phyloP scores from a whole-genome alignment of 768 basidiomycete species.

The Suillus ampliporus region DNA sequence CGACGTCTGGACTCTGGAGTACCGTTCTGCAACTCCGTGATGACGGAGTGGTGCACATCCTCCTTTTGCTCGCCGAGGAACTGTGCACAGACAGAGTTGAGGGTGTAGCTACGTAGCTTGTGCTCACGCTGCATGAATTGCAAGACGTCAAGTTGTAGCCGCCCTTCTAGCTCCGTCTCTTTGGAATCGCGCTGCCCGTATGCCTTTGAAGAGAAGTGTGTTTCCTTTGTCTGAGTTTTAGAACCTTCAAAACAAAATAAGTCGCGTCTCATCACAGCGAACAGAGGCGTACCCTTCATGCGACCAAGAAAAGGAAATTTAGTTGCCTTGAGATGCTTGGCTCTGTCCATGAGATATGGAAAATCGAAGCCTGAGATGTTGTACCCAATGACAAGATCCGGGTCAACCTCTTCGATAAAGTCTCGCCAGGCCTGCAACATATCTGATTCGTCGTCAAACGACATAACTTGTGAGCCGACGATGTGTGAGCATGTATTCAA shows the following conservation, averaged over 20 bases:
- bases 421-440: constrained; percentile 88
- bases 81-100: constrained; percentile 97
- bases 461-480: constrained; percentile 95
- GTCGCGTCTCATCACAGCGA: not conserved
- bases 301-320: constrained; percentile 80
- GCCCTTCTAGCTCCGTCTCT: constrained; percentile 87
- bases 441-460: constrained; percentile 73
- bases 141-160: constrained; percentile 93
- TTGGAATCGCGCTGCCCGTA: constrained; percentile 98
- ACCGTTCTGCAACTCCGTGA: constrained; percentile 97
- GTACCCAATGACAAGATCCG: constrained; percentile 96
- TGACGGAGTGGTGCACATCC: constrained; percentile 98
- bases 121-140: constrained; percentile 99
- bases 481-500: constrained; percentile 94
- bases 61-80: constrained; percentile 99
- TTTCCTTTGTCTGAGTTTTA: constrained; percentile 84
- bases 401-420: constrained; percentile 89
- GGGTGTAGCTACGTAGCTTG: constrained; percentile 94
- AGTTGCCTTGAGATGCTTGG: constrained; percentile 73
- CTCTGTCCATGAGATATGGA: constrained; percentile 93
- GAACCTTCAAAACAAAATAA: constrained; percentile 51
- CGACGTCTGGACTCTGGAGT: constrained; percentile 91
- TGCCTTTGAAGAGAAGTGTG: constrained; percentile 98
- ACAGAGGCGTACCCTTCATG: constrained; percentile 58
- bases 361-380: constrained; percentile 95